A percentile compares a stretch with the other conserved stretches of the same genome.
These are phyloP conservation scores for Periconia macrospinosa DNA, from an alignment of 2,329 filamentous ascomycete genomes.

Conservation along the genomic window DNA sequence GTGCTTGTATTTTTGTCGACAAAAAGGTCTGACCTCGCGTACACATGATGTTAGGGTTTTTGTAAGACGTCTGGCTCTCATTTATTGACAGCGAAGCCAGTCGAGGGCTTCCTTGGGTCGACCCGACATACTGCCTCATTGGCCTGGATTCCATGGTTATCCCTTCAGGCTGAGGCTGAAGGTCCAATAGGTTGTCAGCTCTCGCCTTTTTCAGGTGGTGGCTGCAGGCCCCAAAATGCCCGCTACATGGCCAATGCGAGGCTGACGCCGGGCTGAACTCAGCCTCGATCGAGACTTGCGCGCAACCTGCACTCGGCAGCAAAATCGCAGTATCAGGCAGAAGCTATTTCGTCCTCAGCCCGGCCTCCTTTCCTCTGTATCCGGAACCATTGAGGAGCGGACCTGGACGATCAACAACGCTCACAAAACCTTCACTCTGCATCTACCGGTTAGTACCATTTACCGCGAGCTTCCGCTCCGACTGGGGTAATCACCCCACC, in stretches of 20 bases:
- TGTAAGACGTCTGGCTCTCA: conserved; percentile 34
- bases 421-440: conserved; percentile 16
- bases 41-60: conserved; percentile 5
- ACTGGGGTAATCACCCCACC: conserved; percentile 33
- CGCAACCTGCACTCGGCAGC: conserved; percentile 30
- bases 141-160: conserved; percentile 12
- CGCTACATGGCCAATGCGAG: conserved; percentile 43
- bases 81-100: conserved; percentile 30
- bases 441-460: conserved; percentile 19
- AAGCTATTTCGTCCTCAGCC: conserved; percentile 29
- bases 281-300: conserved; percentile 41
- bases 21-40: background rate
- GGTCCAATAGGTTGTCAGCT: conserved; percentile 39
- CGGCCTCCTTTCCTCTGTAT: conserved; percentile 31
- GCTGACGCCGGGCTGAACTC: conserved; percentile 40
- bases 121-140: conserved; percentile 30
- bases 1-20: background rate
- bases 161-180: conserved; percentile 32
- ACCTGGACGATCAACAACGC: conserved; percentile 21
- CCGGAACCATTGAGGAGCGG: conserved; percentile 28
- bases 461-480: conserved; percentile 31
- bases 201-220: conserved; percentile 36
- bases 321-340: conserved; percentile 41
- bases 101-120: conserved; percentile 24
- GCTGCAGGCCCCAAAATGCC: conserved; percentile 36